These are phyloP conservation scores for Fomitopsis betulina DNA, from an alignment of 1,284 basidiomycete genomes.

Conservation along the genomic window DNA sequence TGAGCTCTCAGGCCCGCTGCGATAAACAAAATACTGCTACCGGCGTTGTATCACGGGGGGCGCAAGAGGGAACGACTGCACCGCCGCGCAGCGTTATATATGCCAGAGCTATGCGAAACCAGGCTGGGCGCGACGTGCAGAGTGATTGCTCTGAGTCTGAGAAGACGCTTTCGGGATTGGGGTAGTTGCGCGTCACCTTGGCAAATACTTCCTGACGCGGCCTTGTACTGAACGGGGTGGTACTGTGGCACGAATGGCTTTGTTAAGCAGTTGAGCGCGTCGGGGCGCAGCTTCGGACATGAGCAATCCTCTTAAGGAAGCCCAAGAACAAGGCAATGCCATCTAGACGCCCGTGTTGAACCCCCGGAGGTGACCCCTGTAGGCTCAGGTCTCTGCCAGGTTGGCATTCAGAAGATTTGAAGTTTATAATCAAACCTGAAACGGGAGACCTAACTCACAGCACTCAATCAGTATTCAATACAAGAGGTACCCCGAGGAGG, in stretches of 20 bases:
- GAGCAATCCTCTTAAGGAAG: not conserved
- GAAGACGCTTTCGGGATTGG: not conserved
- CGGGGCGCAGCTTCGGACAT: not conserved
- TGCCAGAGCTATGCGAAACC: not conserved
- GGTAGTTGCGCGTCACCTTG: not conserved
- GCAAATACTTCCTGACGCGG: not conserved
- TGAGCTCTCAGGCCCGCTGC: not conserved
- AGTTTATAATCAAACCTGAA: too few relatives aligned
- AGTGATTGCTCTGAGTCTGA: too few relatives aligned
- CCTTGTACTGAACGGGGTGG: not conserved
- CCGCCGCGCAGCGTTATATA: not conserved
- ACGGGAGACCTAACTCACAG: too few relatives aligned
- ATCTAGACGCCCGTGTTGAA: not conserved
- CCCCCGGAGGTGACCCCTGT: too few relatives aligned
- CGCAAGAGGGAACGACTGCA: not conserved
- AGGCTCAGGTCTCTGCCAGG: too few relatives aligned
- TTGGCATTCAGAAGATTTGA: too few relatives aligned
- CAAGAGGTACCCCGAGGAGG: too few relatives aligned
- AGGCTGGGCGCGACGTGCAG: not conserved
- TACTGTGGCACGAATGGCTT: not conserved
- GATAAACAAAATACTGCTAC: conserved; percentile 36
- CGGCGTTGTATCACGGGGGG: conserved; percentile 18
- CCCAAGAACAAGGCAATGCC: not conserved
- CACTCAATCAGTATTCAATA: too few relatives aligned
- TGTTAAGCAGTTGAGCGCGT: not conserved